Percentiles rank a stretch among this genome's conserved stretches.
These are phyloP conservation scores for Calonectria pauciramosa DNA, from an alignment of 2,329 filamentous ascomycete genomes.

Conservation along the genomic window DNA sequence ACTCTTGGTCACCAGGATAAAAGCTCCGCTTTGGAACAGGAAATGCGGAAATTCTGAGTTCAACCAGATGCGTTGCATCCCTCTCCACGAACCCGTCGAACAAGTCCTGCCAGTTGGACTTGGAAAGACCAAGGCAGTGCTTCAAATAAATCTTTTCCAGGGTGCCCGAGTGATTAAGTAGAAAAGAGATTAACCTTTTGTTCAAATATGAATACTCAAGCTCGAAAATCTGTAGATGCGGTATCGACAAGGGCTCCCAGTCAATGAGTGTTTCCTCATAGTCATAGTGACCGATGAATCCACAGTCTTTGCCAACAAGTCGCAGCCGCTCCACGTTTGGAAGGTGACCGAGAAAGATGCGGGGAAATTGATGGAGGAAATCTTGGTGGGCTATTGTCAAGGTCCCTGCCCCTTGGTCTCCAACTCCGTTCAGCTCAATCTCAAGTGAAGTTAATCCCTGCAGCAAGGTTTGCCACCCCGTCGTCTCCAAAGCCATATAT, in stretches of 20 bases:
- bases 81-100: neutral
- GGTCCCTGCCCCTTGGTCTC: neutral
- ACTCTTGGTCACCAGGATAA: neutral
- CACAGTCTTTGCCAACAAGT: neutral
- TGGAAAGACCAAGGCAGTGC: neutral
- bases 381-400: neutral
- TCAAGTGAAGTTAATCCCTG: neutral
- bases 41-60: neutral
- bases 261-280: neutral
- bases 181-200: neutral
- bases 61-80: neutral
- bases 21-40: neutral
- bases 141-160: neutral
- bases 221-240: neutral
- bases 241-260: neutral
- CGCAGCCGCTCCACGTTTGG: neutral
- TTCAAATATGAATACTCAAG: neutral
- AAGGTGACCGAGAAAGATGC: neutral
- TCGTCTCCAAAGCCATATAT: neutral
- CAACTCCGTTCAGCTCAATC: neutral
- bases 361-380: neutral
- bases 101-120: neutral
- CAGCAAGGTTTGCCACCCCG: neutral
- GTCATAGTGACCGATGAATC: neutral
- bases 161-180: neutral